Conservation (phyloP, 345 rosid genomes). For the Citrus trifoliata region DNA sequence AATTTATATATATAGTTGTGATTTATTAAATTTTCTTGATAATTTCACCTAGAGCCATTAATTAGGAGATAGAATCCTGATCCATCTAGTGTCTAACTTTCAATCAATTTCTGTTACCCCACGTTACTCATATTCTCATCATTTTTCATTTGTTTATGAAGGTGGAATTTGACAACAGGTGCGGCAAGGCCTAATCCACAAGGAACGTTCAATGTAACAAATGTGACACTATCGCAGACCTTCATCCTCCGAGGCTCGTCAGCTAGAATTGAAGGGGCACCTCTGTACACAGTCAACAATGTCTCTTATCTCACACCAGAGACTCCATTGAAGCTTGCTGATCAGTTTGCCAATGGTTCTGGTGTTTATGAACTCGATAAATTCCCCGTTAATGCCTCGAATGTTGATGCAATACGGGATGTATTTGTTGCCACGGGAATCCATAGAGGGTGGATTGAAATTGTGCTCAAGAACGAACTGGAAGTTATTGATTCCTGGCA, state of each 20-base stretch:
- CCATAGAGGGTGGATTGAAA: slow-evolving; percentile 48
- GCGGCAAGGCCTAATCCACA: slow-evolving; percentile 69
- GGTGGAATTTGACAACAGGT: slow-evolving; percentile 53
- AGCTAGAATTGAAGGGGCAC: slow-evolving; percentile 9
- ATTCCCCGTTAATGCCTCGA: slow-evolving; percentile 26
- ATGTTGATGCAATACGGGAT: slow-evolving; percentile 17
- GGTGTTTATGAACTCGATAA: slow-evolving; percentile 33
- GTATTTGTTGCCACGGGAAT: slow-evolving; percentile 42
- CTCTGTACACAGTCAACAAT: slow-evolving; percentile 43
- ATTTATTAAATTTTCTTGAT: too few species aligned
- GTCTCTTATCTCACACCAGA: slow-evolving; percentile 40
- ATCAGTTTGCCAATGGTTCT: slow-evolving; percentile 30
- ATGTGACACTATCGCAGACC: slow-evolving; percentile 39
- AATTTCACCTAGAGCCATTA: too few species aligned
- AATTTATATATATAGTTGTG: too few species aligned
- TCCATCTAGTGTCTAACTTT: neutral
- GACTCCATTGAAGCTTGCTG: slow-evolving; percentile 58
- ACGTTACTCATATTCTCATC: neutral
- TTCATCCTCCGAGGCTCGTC: slow-evolving; percentile 24
- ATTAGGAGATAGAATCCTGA: too few species aligned
- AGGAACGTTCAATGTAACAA: slow-evolving; percentile 44
- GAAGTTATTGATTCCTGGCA: slow-evolving; percentile 49
- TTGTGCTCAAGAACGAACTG: slow-evolving; percentile 40
- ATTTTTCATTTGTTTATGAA: slow-evolving; percentile 4
- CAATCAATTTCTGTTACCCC: neutral